Evolutionary conservation across 148 eudicot species (phyloP), one percentile per base, ranked within the genome.

Genomic region (Fallopia convolvulus): DNA sequence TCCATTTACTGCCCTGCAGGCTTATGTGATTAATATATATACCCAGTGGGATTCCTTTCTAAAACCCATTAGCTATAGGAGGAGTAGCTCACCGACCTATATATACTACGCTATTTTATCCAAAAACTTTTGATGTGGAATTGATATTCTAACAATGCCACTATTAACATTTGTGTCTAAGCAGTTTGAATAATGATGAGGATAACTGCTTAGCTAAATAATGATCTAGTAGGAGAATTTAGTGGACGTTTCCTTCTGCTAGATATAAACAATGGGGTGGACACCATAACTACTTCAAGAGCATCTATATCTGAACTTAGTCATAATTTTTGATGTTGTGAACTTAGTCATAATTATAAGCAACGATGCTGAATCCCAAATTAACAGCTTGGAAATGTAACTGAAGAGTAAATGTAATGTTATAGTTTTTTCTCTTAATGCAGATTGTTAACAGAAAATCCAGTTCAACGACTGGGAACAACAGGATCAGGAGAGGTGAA

Each of bases 391-490:
- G 12, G 55, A 50, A 50, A 50, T 50, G 55, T 50, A 50, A 17
- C 18, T 50, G 55, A 50, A 14, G 14, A 50, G 18, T 15, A 23
- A 60, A 8, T 8, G 33, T 60, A 60, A 21, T 23, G 14, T 8
- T 23, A 60, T 26, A 60, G 14, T 63, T 13, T 11, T 63, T 12
- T 73, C 30, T 12, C 15, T 73, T 20, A 26, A 58, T 78, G 75
- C 84, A 94, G 98, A 82, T 85, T 96, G 86, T 82, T 96, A 82
- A 93, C 79, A 58, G 98, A 90, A 76, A 96, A 91, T 85, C 97
- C 99, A 77, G 92, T 90, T 84, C 98, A 96, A 81, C 87, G 99
- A 80, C 80, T 96, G 75, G 99, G 99, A 84, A 89, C 98, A 79
- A 93, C 97, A 3, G 99, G 99, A 39, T 84, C 97, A 44, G 83